Evolutionary conservation across 2,329 filamentous ascomycete species (phyloP).

Genomic region (Fusarium cyanostomum): DNA sequence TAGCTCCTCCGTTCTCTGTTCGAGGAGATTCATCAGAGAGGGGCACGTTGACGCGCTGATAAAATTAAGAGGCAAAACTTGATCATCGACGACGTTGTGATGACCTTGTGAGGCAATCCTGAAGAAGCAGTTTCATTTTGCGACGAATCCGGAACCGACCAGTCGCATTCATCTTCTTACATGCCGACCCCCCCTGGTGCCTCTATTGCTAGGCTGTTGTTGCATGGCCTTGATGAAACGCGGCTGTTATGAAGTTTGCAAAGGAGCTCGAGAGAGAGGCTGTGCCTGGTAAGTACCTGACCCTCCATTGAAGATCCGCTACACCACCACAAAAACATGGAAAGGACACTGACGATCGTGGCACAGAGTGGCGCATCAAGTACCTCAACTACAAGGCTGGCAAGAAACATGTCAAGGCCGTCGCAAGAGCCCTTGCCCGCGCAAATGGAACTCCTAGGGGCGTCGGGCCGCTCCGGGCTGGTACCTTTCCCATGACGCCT

Average conservation of each 20-base stretch:
- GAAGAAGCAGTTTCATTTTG: no score
- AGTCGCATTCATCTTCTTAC: slow-evolving; percentile 14
- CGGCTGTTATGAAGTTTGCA: slow-evolving; percentile 68
- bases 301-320: slow-evolving; percentile 1
- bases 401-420: slow-evolving; percentile 92
- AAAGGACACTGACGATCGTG: slow-evolving; percentile 10
- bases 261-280: slow-evolving; percentile 87
- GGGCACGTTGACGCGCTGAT: slow-evolving; percentile 30
- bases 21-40: slow-evolving; percentile 18
- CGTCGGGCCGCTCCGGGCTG: slow-evolving; percentile 46
- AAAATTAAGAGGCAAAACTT: slow-evolving; percentile 1
- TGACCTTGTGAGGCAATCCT: not conserved
- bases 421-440: slow-evolving; percentile 75
- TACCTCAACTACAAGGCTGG: slow-evolving; percentile 96
- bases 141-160: not conserved
- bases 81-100: not conserved
- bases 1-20: slow-evolving; percentile 1
- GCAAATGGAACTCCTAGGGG: slow-evolving; percentile 62
- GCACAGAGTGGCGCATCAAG: slow-evolving; percentile 85
- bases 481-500: slow-evolving; percentile 42
- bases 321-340: not conserved
- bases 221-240: slow-evolving; percentile 5
- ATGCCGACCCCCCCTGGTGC: slow-evolving; percentile 26
- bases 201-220: slow-evolving; percentile 19
- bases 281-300: slow-evolving; percentile 72